phyloP scores from a whole-genome alignment of 352 stramenopile species.

The Paralagenidium karlingii region DNA sequence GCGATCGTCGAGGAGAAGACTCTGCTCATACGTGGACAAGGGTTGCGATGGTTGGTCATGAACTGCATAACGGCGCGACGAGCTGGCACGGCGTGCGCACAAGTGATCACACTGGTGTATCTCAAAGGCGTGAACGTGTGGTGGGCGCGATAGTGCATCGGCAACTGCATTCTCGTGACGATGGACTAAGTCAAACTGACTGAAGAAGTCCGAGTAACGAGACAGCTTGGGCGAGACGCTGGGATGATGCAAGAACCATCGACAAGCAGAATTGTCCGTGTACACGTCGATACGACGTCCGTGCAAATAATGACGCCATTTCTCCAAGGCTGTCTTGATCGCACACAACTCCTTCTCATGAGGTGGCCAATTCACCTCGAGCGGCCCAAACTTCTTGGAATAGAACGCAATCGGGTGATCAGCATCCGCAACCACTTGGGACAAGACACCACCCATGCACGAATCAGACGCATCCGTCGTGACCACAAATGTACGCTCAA shows the following conservation, averaged over 20 bases:
- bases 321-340: slow-evolving; percentile 7
- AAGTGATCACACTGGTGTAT: too few species aligned
- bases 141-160: background rate
- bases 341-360: slow-evolving; percentile 7
- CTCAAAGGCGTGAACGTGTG: background rate
- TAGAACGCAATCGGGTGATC: slow-evolving; percentile 6
- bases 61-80: background rate
- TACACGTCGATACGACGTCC: slow-evolving; percentile 3
- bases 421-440: background rate
- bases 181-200: background rate
- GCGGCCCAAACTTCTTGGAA: slow-evolving; percentile 2
- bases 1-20: too few species aligned
- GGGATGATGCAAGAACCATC: background rate
- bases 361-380: slow-evolving; percentile 6
- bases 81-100: background rate
- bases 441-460: background rate
- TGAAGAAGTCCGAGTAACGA: background rate
- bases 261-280: background rate
- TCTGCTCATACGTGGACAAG: too few species aligned
- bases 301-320: slow-evolving; percentile 5
- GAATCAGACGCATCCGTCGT: background rate
- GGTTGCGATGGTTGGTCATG: too few species aligned
- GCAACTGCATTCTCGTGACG: slow-evolving; percentile 2
- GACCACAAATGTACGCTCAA: background rate
- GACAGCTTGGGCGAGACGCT: background rate